Conservation (phyloP, 2,329 filamentous ascomycete species). For the Aspergillus ustus region DNA sequence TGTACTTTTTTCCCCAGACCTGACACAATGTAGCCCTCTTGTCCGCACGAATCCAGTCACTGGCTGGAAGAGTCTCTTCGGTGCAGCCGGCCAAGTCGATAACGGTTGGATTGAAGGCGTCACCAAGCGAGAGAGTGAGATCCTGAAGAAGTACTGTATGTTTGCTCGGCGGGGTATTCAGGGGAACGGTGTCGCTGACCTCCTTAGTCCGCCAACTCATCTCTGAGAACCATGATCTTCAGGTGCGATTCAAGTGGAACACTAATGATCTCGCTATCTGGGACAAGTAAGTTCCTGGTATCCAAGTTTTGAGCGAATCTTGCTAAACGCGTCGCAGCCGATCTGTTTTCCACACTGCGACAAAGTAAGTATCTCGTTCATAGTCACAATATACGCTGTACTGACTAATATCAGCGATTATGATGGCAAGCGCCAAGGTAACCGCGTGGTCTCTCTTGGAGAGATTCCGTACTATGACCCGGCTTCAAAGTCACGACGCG, state of each 20-base stretch:
- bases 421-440: constrained; percentile 1
- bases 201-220: constrained; percentile 10
- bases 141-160: constrained; percentile 14
- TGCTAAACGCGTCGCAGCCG: neutral
- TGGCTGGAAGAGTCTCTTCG: constrained; percentile 14
- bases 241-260: constrained; percentile 11
- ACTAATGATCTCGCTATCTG: constrained; percentile 16
- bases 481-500: neutral
- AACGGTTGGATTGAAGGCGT: constrained; percentile 15
- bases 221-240: constrained; percentile 18
- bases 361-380: neutral
- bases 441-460: constrained; percentile 8
- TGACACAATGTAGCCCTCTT: neutral
- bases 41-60: constrained; percentile 15
- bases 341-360: constrained; percentile 14
- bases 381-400: neutral
- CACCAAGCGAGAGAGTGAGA: constrained; percentile 12
- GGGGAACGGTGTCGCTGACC: neutral
- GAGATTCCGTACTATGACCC: constrained; percentile 12
- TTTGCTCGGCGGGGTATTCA: neutral
- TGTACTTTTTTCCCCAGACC: neutral
- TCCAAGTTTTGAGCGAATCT: neutral
- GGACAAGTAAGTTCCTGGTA: constrained; percentile 20
- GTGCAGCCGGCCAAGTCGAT: neutral
- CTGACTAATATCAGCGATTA: neutral